Conservation (phyloP, 495 filamentous ascomycete species). For the Glutinoglossum americanum region DNA sequence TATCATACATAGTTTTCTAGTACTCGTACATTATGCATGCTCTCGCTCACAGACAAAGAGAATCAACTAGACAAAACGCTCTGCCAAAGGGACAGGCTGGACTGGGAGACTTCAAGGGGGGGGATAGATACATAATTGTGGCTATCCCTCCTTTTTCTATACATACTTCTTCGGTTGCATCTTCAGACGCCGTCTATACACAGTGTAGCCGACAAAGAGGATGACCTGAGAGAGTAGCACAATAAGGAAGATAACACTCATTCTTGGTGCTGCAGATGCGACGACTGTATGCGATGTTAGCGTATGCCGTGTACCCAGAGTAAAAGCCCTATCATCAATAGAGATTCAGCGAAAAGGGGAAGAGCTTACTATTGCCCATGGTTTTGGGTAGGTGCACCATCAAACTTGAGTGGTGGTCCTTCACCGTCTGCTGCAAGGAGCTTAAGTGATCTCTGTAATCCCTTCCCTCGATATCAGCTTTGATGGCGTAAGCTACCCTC, state of each 20-base stretch:
- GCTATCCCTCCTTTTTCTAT: conserved; percentile 23
- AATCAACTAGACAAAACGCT: too few relatives aligned
- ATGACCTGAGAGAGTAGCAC: conserved; percentile 57
- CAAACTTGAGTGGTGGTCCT: conserved; percentile 47
- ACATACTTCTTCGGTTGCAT: conserved; percentile 83
- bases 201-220: conserved; percentile 42
- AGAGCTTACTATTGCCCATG: conserved; percentile 23
- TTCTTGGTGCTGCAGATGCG: conserved; percentile 34
- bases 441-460: conserved; percentile 52
- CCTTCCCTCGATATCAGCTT: conserved; percentile 46
- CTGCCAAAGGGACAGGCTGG: too few relatives aligned
- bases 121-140: too few relatives aligned
- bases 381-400: conserved; percentile 32
- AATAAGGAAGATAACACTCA: conserved; percentile 52
- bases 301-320: neutral
- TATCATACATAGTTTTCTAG: too few relatives aligned
- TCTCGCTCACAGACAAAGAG: too few relatives aligned
- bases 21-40: too few relatives aligned
- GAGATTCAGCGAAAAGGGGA: conserved; percentile 9
- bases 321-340: conserved; percentile 5
- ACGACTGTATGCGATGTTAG: conserved; percentile 24
- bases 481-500: conserved; percentile 26
- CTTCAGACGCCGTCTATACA: conserved; percentile 62
- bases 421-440: conserved; percentile 48
- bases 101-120: too few relatives aligned